Base-by-base conservation (phyloP, 805 yeast species). In the Maudiozyma serrabonitensis region DNA sequence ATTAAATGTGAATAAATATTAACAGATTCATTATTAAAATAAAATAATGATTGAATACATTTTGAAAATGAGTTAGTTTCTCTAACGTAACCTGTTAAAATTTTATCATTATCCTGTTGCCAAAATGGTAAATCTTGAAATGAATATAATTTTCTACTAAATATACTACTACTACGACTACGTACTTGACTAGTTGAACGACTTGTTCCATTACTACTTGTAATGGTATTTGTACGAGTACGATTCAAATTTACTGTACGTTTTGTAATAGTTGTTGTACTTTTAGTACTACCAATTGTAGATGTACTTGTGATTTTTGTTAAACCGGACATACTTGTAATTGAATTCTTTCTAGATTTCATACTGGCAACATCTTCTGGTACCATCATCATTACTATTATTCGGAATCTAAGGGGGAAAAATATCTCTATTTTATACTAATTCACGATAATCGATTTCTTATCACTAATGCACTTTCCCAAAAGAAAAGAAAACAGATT, bases 81-180 rank as follows among this genome's bases (percentile, higher is more conserved):
- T 34, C 70, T 72, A 18, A 84, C 82, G 57, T 85, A 85, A 4
- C 88, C 88, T 0, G 79, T 69, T 40, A 69, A 61, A 43, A 85
- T 84, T 59, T 64, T 80, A 55, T 81, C 84, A 61, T 85, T 85
- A 59, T 85, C 93, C 51, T 75, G 71, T 59, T 83, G 89, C 93
- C 93, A 84, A 15, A 68, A 75, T 23, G 81, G 85, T 26, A 85
- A 62, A 54, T 83, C 83, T 51, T 79, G 75, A 69, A 74, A 83
- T 35, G 51, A 40, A 19, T 45, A 48, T 18, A 48, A 21, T 4
- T 16, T n/a, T 11, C 31, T 15, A 11, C 41, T 32, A 11, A 31
- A 46, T 15, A 38, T 32, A 37, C 34, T 37, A 9, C 11, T 39
- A 19, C 26, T 21, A 19, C 42, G 42, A 19, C 42, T 39, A 23